Percentiles rank a stretch among this genome's conserved stretches.
Conservation (phyloP, 371 early-diverging fungal genomes). For the Circinella minor region DNA sequence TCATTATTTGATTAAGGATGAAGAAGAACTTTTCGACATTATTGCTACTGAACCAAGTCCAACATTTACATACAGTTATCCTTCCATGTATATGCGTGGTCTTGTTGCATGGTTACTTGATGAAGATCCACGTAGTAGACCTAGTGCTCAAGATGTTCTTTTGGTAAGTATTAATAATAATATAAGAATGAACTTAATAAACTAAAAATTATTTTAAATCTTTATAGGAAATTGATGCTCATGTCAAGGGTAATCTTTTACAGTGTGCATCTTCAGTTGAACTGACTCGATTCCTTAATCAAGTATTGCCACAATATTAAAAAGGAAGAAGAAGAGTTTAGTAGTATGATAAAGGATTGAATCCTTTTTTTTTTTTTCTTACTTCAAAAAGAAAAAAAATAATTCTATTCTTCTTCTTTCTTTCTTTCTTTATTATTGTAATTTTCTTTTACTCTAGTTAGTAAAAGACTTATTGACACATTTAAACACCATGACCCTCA, state of each 20-base stretch:
- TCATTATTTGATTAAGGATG: slow-evolving; percentile 54
- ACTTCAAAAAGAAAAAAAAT: too few species aligned
- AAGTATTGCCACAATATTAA: slow-evolving; percentile 27
- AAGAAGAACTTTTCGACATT: slow-evolving; percentile 48
- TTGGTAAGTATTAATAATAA: slow-evolving; percentile 24
- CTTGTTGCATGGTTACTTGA: slow-evolving; percentile 55
- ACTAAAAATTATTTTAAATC: background rate
- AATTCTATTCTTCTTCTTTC: too few species aligned
- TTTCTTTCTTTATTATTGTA: too few species aligned
- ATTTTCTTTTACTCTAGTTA: too few species aligned
- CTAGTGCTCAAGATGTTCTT: slow-evolving; percentile 49
- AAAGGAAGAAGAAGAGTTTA: too few species aligned
- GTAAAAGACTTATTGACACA: too few species aligned
- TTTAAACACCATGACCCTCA: too few species aligned
- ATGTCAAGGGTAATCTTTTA: slow-evolving; percentile 30
- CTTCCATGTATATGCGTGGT: slow-evolving; percentile 57
- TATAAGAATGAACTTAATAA: background rate
- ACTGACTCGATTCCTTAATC: slow-evolving; percentile 27
- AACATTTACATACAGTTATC: slow-evolving; percentile 55
- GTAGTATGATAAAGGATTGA: too few species aligned
- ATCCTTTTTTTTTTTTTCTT: too few species aligned
- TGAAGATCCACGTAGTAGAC: slow-evolving; percentile 43
- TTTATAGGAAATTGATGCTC: slow-evolving; percentile 34
- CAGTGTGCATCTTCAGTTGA: slow-evolving; percentile 28
- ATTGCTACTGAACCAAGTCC: slow-evolving; percentile 53